Evolutionary conservation across 306 rosid species (phyloP).

Genomic region (Cucumis hystrix): DNA sequence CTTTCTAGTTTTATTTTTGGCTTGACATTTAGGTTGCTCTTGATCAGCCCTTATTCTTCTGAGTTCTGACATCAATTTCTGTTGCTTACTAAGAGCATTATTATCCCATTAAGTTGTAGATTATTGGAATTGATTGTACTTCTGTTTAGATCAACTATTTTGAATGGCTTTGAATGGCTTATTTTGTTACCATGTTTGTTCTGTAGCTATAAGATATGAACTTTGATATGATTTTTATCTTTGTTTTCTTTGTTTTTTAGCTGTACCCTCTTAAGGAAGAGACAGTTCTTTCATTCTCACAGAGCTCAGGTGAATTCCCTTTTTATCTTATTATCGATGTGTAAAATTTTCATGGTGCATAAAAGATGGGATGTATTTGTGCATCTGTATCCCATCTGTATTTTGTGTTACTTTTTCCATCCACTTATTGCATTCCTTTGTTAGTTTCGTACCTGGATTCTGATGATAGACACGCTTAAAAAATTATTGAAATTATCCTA

Average conservation of each 20-base stretch:
- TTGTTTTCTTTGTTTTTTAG: conserved; percentile 28
- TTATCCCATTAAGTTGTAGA: not conserved
- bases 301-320: conserved; percentile 51
- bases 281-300: conserved; percentile 71
- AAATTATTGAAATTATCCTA: not conserved
- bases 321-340: not conserved
- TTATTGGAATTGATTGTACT: not conserved
- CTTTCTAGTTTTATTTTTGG: not conserved
- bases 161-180: not conserved
- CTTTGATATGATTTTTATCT: not conserved
- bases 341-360: not conserved
- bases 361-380: not conserved
- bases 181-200: not conserved
- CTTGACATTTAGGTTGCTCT: not conserved
- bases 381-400: not conserved
- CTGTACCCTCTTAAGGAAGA: conserved; percentile 38
- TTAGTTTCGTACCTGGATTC: not conserved
- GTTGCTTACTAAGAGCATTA: not conserved
- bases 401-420: not conserved
- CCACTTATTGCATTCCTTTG: not conserved
- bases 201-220: not conserved
- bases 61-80: not conserved
- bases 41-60: not conserved
- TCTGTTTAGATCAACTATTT: not conserved
- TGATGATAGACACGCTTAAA: not conserved